A percentile compares a stretch with the other conserved stretches of the same genome.
phyloP scores from a whole-genome alignment of 1,139 yeast species.

The Pneumocystis carinii region DNA sequence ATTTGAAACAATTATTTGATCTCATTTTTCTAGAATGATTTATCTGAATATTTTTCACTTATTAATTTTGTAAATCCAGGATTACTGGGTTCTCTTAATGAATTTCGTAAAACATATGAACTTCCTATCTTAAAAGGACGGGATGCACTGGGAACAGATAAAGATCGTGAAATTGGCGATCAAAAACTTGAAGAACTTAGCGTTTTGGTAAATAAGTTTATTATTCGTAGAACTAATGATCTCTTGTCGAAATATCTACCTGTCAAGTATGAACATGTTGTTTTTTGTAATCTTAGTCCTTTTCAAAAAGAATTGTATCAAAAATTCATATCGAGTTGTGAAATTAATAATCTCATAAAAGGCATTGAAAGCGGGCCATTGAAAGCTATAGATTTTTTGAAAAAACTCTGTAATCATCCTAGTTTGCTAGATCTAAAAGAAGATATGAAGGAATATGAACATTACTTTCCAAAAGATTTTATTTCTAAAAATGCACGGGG shows the following conservation, averaged over 20 bases:
- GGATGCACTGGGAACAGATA: conserved; percentile 79
- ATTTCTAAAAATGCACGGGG: conserved; percentile 31
- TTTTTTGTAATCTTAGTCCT: conserved; percentile 71
- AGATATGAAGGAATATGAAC: conserved; percentile 56
- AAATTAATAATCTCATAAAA: conserved; percentile 44
- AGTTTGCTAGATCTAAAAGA: conserved; percentile 62
- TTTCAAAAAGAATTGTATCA: conserved; percentile 59
- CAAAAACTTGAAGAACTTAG: conserved; percentile 56
- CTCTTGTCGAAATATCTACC: conserved; percentile 86
- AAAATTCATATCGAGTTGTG: conserved; percentile 69
- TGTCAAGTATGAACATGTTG: conserved; percentile 88
- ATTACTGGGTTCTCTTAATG: conserved; percentile 65
- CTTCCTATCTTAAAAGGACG: conserved; percentile 66
- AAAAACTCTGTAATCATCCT: conserved; percentile 88
- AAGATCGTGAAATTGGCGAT: conserved; percentile 61
- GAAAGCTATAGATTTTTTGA: conserved; percentile 75
- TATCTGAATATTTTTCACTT: conserved; percentile 85
- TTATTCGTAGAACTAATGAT: conserved; percentile 90
- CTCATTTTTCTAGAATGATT: conserved; percentile 38
- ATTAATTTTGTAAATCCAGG: conserved; percentile 93
- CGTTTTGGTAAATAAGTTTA: conserved; percentile 67
- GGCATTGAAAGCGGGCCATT: conserved; percentile 73
- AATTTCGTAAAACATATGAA: conserved; percentile 77
- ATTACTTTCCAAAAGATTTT: conserved; percentile 57
- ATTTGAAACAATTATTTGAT: background rate